Base-by-base conservation (phyloP, 768 basidiomycete species). In the Leccinum longicurvipes region DNA sequence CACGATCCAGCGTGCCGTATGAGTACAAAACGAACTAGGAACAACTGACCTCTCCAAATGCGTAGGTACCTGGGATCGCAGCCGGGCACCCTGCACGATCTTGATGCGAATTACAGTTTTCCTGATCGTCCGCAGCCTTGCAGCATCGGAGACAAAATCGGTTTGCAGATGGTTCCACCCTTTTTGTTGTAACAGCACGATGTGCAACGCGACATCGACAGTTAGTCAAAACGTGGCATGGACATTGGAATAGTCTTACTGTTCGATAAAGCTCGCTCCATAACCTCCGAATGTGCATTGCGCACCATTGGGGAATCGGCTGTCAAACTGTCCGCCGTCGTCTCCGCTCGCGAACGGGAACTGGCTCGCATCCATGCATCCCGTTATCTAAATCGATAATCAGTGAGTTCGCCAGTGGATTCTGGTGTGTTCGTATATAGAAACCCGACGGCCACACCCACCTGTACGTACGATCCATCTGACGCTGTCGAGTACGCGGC, bases 71-170 rank as follows among this genome's bases (percentile, higher is more conserved):
- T 21, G 79, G 79, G 51, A 81, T 67, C 19, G 77, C 76, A 34
- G 55, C 61, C 17, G 65, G 64, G 55, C 80, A 80, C 0, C 80
- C 78, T 28, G 64, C 64, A 28, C 72, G 70, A 62, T 82, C 80
- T 52, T 73, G 70, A 61, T 82, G 78, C 8, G 80, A 81, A 61
- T 82, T 80, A 55, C 80, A 82, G 51, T 79, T 77, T 47, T 62
- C 45, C 58, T 81, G 80, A 49, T 81, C 80, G 51, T 76, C 62
- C 10, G 60, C 60, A 7, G 55, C 54, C 29, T 68, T 63, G 60
- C 81, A 81, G 66, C 80, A 82, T 23, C 79, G 73, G 47, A 82
- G 53, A 64, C 79, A 82, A 64, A 81, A 82, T 15, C 79, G 73
- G 52, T 71, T 72, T 28, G 72, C 63, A 5, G 72, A 70, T 3